These are phyloP conservation scores for Exophiala oligosperma DNA, from an alignment of 2,329 filamentous ascomycete genomes.

Conservation along the genomic window DNA sequence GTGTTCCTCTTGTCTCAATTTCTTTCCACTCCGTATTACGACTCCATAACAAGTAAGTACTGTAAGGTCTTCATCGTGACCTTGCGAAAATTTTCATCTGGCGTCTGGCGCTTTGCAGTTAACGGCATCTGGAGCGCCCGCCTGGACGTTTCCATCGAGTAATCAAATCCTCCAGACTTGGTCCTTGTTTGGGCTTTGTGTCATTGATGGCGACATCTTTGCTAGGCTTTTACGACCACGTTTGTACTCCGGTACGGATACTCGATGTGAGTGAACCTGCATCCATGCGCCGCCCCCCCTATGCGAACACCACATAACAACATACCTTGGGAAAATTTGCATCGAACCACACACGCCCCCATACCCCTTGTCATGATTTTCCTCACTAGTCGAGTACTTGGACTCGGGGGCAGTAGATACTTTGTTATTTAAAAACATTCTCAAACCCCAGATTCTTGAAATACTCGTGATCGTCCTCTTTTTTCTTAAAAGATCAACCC, in stretches of 20 bases:
- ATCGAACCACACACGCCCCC: background rate
- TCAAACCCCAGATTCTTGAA: background rate
- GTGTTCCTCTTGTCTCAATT: background rate
- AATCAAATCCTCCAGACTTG: background rate
- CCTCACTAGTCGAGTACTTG: background rate
- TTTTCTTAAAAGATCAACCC: background rate
- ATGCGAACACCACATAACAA: too few species aligned
- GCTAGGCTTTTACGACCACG: too few species aligned
- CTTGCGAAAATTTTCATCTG: conserved; percentile 23
- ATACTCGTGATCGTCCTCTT: background rate
- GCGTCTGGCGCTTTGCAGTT: conserved; percentile 24
- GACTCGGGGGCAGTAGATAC: too few species aligned
- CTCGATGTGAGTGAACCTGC: too few species aligned
- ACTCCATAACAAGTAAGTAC: too few species aligned
- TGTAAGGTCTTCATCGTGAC: conserved; percentile 11
- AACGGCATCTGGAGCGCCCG: conserved; percentile 21
- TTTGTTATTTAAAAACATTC: too few species aligned
- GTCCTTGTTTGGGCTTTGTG: background rate
- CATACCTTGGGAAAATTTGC: background rate
- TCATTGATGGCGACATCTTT: background rate
- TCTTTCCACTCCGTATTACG: background rate
- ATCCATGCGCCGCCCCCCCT: too few species aligned
- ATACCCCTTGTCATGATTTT: background rate
- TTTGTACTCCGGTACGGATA: too few species aligned
- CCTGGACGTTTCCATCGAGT: conserved; percentile 18